Conservation (phyloP, 1,284 basidiomycete species). For the Apiotrichum brassicae region DNA sequence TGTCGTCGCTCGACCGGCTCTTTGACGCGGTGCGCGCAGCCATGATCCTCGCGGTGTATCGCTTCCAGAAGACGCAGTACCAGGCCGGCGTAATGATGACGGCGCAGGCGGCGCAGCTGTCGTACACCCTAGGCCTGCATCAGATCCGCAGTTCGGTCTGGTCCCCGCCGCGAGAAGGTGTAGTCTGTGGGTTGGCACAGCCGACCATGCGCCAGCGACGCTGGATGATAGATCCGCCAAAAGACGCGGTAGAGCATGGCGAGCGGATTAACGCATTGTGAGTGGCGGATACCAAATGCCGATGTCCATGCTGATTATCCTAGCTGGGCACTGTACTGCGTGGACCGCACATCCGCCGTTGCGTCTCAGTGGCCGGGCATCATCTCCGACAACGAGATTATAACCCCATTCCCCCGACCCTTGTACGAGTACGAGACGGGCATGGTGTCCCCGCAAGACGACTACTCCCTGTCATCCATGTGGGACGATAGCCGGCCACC, state of each 20-base stretch:
- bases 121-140: constrained; percentile 42
- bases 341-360: constrained; percentile 29
- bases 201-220: constrained; percentile 27
- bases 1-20: constrained; percentile 25
- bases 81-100: constrained; percentile 37
- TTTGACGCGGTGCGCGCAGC: constrained; percentile 36
- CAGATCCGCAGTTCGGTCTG: constrained; percentile 29
- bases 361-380: constrained; percentile 29
- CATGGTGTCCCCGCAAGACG: constrained; percentile 26
- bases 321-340: constrained; percentile 34
- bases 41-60: constrained; percentile 33
- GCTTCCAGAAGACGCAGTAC: constrained; percentile 31
- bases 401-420: constrained; percentile 36
- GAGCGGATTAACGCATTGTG: constrained; percentile 42
- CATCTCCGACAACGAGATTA: constrained; percentile 29
- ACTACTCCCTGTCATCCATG: constrained; percentile 20
- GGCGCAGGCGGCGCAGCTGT: constrained; percentile 41
- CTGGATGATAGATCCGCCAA: constrained; percentile 27
- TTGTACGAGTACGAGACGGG: constrained; percentile 39
- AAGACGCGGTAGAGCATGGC: constrained; percentile 34
- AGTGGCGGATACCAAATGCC: constrained; percentile 12
- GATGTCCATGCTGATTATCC: not conserved
- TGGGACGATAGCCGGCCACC: constrained; percentile 12
- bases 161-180: constrained; percentile 14
- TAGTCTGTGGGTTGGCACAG: constrained; percentile 7